Evolutionary conservation across 768 basidiomycete genomes (phyloP).

Genomic region (Lentinus brumalis): DNA sequence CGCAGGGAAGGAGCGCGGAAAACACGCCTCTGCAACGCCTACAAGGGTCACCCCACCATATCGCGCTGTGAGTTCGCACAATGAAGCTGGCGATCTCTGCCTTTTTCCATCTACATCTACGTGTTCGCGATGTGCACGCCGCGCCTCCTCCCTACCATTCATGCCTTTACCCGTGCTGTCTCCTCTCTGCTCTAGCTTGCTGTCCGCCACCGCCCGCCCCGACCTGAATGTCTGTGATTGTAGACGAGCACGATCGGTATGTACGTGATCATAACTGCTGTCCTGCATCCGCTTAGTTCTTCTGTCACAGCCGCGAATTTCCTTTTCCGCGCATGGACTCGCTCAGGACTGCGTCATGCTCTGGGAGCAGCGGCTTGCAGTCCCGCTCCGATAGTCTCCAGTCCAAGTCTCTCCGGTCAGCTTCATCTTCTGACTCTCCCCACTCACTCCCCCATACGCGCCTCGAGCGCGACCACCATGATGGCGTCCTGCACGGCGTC

Average conservation of each 20-base stretch:
- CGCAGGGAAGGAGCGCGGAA: constrained; percentile 11
- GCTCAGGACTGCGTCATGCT: constrained; percentile 18
- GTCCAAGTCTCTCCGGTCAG: constrained; percentile 19
- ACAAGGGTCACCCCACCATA: constrained; percentile 11
- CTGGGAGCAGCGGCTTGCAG: constrained; percentile 19
- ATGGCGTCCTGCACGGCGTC: constrained; percentile 8
- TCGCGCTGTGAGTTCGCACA: constrained; percentile 15
- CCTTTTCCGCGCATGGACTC: constrained; percentile 25
- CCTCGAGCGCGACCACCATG: constrained; percentile 20
- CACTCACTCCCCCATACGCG: constrained; percentile 9
- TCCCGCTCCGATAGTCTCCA: constrained; percentile 21
- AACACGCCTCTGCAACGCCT: constrained; percentile 26
- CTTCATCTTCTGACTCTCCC: constrained; percentile 13
- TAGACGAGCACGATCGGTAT: constrained; percentile 23
- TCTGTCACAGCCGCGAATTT: constrained; percentile 18
- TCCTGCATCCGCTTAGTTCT: not conserved
- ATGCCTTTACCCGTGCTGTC: constrained; percentile 5
- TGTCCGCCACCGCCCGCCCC: constrained; percentile 2
- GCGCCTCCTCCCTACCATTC: constrained; percentile 10
- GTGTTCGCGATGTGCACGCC: constrained; percentile 17
- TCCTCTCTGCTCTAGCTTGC: constrained; percentile 10
- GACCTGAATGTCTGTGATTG: constrained; percentile 12
- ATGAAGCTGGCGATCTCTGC: constrained; percentile 16
- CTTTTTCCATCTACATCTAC: constrained; percentile 12
- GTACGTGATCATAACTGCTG: not conserved